These are phyloP conservation scores for Lobosporangium transversale DNA, from an alignment of 192 early-diverging fungal species.

Conservation along the genomic window DNA sequence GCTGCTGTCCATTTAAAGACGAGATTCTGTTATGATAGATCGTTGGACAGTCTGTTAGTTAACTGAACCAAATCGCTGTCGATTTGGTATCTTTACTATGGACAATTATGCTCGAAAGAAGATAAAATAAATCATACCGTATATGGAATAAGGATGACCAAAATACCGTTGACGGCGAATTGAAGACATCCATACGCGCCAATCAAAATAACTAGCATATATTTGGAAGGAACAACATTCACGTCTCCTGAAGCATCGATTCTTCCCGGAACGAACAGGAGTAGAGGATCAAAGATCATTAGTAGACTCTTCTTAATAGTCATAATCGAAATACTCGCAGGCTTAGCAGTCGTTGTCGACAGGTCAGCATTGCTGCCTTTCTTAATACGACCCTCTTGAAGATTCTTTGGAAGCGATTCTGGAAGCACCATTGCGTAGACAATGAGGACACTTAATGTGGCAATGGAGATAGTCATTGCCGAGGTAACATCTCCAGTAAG, in stretches of 20 bases:
- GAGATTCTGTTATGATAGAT: constrained; percentile 42
- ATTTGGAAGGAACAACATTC: constrained; percentile 20
- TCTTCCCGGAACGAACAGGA: constrained; percentile 38
- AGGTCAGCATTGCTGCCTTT: neutral
- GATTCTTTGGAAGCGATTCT: constrained; percentile 20
- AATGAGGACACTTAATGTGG: constrained; percentile 1
- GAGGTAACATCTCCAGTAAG: neutral
- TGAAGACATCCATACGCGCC: constrained; percentile 13
- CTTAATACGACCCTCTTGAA: too few species aligned
- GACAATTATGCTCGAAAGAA: too few species aligned
- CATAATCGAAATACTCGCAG: neutral
- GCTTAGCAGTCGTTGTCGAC: neutral
- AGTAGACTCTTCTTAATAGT: constrained; percentile 4
- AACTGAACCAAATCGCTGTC: too few species aligned
- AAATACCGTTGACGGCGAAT: constrained; percentile 13
- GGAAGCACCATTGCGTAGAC: constrained; percentile 27
- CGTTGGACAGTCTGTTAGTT: too few species aligned
- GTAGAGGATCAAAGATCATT: constrained; percentile 16
- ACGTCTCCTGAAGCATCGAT: constrained; percentile 23
- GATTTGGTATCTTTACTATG: too few species aligned
- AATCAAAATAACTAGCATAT: constrained; percentile 20
- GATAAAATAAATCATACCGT: constrained; percentile 46
- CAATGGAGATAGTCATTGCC: constrained; percentile 7
- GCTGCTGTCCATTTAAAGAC: constrained; percentile 17
- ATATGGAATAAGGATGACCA: constrained; percentile 22